Evolutionary conservation across 176 grass and related monocot species (phyloP), one percentile per base, ranked within the genome.

Genomic region (Musa schizocarpa): DNA sequence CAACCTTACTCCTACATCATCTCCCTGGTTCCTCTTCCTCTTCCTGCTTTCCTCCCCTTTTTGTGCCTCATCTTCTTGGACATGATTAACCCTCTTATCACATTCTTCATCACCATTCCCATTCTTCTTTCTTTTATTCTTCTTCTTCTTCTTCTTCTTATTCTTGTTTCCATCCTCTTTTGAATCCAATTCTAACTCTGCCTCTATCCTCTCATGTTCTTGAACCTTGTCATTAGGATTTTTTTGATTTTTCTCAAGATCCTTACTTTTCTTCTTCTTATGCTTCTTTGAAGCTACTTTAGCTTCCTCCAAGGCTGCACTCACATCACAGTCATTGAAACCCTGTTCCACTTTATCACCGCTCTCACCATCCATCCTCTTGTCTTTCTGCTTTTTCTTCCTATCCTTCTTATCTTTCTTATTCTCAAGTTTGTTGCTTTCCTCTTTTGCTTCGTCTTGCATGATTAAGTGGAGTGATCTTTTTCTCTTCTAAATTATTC

Each of bases 21-120:
- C 50, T 68, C 43, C 53, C 23, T 8, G 29, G 70, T 72, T 83
- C 52, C 71, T 72, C 77, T 72, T 83, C 52, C 71, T 72, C 1
- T 82, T 69, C 81, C 77, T 86, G 51, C 26, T 73, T 59, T 73
- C 50, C 54, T 24, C 69, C 56, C 56, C 43, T 71, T 53, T 65
- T 75, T 52, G 20, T 25, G 34, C 59, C 49, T 75, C 49, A 75
- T 54, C 50, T 43, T 43, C 4, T 43, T 43, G 34, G 34, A 43
- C 34, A 43, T 43, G 34, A 43, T 43, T 43, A 43, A 43, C 34
- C 34, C 34, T 43, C 34, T 43, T 43, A 43, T 43, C 34, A 26
- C 34, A 64, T 9, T 57, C 48, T 76, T 57, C 24, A 75, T 48
- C 54, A 59, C 16, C 22, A 11, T 62, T 54, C 48, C 23, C 25